These are phyloP conservation scores for Leavenworthia alabamica DNA, from an alignment of 345 rosid species.

Conservation along the genomic window DNA sequence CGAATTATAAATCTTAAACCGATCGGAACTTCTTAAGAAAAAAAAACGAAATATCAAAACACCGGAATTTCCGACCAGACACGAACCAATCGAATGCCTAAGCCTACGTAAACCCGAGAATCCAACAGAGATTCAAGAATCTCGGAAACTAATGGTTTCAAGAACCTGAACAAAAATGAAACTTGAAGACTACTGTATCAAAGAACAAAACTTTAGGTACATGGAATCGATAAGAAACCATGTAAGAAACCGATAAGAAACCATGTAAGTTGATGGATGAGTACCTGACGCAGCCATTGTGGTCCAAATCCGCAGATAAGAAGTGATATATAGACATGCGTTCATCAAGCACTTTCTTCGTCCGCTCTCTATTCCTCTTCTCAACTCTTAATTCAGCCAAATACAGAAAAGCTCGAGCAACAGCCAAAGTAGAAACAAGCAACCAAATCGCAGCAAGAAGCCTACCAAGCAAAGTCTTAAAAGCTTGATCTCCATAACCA, in stretches of 20 bases:
- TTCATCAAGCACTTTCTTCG: conserved; percentile 74
- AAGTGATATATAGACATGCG: conserved; percentile 78
- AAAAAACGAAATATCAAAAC: no score
- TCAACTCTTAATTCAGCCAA: conserved; percentile 89
- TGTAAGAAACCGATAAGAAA: not conserved
- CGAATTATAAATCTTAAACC: no score
- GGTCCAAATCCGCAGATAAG: conserved; percentile 80
- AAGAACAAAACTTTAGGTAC: not conserved
- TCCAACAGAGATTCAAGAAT: not conserved
- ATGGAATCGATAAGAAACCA: not conserved
- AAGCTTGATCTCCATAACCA: conserved; percentile 84
- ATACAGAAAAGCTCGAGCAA: conserved; percentile 72
- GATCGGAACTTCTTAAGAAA: no score
- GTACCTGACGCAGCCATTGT: conserved; percentile 80
- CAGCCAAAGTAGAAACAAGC: conserved; percentile 85
- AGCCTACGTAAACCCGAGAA: not conserved
- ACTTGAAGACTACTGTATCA: not conserved
- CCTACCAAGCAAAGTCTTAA: conserved; percentile 56
- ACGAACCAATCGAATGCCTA: no score
- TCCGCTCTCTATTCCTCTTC: conserved; percentile 69
- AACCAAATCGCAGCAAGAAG: conserved; percentile 81
- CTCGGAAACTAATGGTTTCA: not conserved
- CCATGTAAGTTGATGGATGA: not conserved
- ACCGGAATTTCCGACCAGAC: no score
- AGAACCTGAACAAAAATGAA: not conserved